Percentiles rank a stretch among this genome's conserved stretches.
Conservation (phyloP, 768 basidiomycete species). For the Trametes maxima region DNA sequence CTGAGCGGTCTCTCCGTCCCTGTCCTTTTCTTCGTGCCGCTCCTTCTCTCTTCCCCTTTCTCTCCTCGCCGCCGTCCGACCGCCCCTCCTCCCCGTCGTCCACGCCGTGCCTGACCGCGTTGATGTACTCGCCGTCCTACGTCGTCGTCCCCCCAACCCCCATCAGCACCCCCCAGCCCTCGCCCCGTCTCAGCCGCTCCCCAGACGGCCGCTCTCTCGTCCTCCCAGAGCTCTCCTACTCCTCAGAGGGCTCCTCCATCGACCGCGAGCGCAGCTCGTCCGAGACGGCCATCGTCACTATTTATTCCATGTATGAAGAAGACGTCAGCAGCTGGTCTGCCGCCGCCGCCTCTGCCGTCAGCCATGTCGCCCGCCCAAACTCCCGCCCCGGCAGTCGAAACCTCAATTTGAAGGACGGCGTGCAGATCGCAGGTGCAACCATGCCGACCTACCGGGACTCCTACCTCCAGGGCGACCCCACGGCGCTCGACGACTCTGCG, state of each 20-base stretch:
- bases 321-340: slow-evolving; percentile 54
- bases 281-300: slow-evolving; percentile 78
- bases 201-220: slow-evolving; percentile 34
- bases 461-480: slow-evolving; percentile 32
- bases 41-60: slow-evolving; percentile 4
- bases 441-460: slow-evolving; percentile 40
- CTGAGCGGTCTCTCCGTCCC: slow-evolving; percentile 1
- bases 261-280: slow-evolving; percentile 58
- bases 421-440: slow-evolving; percentile 26
- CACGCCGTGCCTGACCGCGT: not conserved
- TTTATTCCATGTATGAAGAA: slow-evolving; percentile 87
- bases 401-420: slow-evolving; percentile 32
- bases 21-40: not conserved
- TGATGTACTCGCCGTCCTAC: slow-evolving; percentile 32
- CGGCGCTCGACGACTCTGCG: slow-evolving; percentile 31
- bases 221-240: slow-evolving; percentile 39
- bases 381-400: slow-evolving; percentile 35
- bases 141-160: slow-evolving; percentile 32
- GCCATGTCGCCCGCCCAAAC: slow-evolving; percentile 22
- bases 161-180: slow-evolving; percentile 23
- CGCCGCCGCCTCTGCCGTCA: slow-evolving; percentile 28
- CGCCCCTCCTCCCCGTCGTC: slow-evolving; percentile 1
- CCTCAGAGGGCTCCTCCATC: slow-evolving; percentile 29
- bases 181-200: slow-evolving; percentile 7
- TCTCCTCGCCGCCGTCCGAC: slow-evolving; percentile 7